Base-by-base conservation (phyloP, 192 early-diverging fungal genomes). In the Coemansia sp. region DNA sequence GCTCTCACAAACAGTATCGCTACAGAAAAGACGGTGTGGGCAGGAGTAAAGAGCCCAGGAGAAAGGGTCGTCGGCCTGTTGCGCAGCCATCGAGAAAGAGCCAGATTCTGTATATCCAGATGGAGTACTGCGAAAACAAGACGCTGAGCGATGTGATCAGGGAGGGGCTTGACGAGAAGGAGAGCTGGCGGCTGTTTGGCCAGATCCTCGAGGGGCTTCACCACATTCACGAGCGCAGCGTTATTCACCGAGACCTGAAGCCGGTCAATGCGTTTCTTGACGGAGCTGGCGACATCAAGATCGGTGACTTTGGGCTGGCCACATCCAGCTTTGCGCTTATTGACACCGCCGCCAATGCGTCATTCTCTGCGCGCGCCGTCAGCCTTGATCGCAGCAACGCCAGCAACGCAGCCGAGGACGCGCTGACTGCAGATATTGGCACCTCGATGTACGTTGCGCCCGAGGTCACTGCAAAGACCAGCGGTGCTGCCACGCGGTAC, bases 121-220 rank as follows among this genome's bases (percentile, higher is more conserved):
- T 98, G 96, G 95, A 98, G 81, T 98, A 97, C 73, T 98, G 96
- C 73, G 96, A 98, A 72, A 89, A 94, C 61, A 93, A 94, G 66
- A 96, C 96, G 0, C 78, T 98, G 5, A 85, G 85, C 67, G 93
- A 96, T 67, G 67, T 94, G 20, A 92, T 98, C 63, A 88, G 91
- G 40, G 85, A 86, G 65, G 90, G 91, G 0, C 60, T 98, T 12
- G 88, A 90, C 54, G 87, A 90, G 32, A 87, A 95, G 51, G 90
- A 92, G 70, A 77, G 84, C 10, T 98, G 93, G 96, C 82, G 90
- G 10, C 64, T 95, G 25, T 94, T 98, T 61, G 80, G 91, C 5
- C 96, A 98, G 79, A 90, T 98, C 12, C 74, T 98, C 55, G 96
- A 98, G 66, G 96, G 93, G 0, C 71, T 98, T 41, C 89, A 90